Evolutionary conservation across 345 rosid species (phyloP), one percentile per base, ranked within the genome.

Genomic region (Hibiscus tridactylites): DNA sequence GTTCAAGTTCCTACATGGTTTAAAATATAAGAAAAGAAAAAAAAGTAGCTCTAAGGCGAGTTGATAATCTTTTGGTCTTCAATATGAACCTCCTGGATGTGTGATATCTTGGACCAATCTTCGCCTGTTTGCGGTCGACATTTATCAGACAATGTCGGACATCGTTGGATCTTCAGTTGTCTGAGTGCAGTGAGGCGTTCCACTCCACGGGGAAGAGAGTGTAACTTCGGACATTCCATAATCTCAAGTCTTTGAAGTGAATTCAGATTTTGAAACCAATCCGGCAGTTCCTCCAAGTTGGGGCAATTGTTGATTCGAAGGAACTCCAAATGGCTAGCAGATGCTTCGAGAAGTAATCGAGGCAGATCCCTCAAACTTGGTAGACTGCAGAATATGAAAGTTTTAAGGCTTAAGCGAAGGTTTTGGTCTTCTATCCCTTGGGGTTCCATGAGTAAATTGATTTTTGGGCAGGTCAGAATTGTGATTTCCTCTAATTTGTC

Each of bases 381-480:
- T 31, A 17, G 2, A 6, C 6, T 10, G 2, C 21, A 2, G 8
- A 31, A 2, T 12, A 29, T 29, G 6, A 61, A 15, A 0, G 1
- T 61, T 31, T 33, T 12, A 3, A 61, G 44, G 65, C 44, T 31
- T 1, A 61, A 61, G 21, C 16, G 15, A 19, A 65, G 69, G 29
- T 19, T 4, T 42, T 39, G 50, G 65, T 61, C 65, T 61, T 61
- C 65, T 28, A 0, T 15, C 35, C 9, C 39, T 61, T 61, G 42
- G 10, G 65, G 65, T 16, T 61, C 65, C 46, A 61, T 33, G 65
- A 35, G 46, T 6, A 61, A 61, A 61, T 61, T 61, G 44, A 61
- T 61, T 26, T 11, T 26, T 26, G 16, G 35, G 62, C 62, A 58
- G 16, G 8, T 4, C 10, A 24, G 0, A 24, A 58, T 1, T 58